Evolutionary conservation across 768 basidiomycete genomes (phyloP), one percentile per base, ranked within the genome.

Genomic region (Glaciozyma martinii): DNA sequence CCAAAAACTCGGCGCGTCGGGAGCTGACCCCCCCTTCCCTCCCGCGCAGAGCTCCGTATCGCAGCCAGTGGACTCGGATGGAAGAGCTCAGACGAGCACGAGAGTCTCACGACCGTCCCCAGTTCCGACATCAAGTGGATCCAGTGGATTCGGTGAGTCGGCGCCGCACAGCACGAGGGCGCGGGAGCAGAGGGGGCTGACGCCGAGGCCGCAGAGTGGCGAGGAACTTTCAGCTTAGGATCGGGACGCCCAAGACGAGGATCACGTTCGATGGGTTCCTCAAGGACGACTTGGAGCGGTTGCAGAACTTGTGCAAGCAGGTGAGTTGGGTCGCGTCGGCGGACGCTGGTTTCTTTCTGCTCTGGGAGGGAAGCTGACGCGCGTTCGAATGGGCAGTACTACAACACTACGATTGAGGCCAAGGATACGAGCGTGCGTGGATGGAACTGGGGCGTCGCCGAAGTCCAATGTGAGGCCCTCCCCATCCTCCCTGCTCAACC

Each of bases 361-460:
- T 9, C 5, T 3, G 33, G n/a, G 10, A 32, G 29, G 16, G 25
- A 10, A 21, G 47, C 33, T 37, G 12, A n/a, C 55, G 19, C 23
- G 37, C 27, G 37, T 23, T 10, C 3, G 3, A 8, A 23, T 25
- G 21, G 10, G 30, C 59, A 88, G 66, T 84, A 91, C 77, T 98
- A 91, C 78, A 83, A 82, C 50, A 80, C 94, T 63, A 84, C 87
- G 5, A 80, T 98, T 29, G 95, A 98, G 75, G 82, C 82, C 7
- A 86, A 85, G 76, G 95, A 99, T 70, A 81, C 85, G 23, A 86
- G 89, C 18, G 84, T 93, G 75, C 92, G 89, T 75, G 95, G 95
- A 1, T 98, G 91, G 91, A 98, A 99, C 76, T 98, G 95, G 95
- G 95, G 95, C 7, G 83, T 86, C 37, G 89, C 90, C 3, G 90